Evolutionary conservation across 768 basidiomycete species (phyloP).

Genomic region (Lactifluus volemus): DNA sequence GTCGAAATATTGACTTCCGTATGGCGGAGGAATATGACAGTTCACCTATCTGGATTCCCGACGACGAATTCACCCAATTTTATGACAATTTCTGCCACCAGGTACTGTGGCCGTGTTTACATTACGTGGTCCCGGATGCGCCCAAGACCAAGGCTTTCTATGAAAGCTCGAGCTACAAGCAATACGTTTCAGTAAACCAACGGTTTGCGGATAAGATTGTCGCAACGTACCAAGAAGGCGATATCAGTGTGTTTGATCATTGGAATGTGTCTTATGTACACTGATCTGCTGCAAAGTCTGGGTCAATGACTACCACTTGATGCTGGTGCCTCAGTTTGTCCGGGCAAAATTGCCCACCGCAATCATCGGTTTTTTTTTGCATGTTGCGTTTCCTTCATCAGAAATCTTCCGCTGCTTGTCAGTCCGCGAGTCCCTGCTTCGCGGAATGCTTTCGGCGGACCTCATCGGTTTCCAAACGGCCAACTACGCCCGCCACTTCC

Average conservation of each 20-base stretch:
- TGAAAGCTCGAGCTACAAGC: conserved; percentile 71
- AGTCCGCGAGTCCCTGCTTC: conserved; percentile 65
- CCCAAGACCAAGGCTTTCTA: conserved; percentile 76
- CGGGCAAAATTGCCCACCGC: conserved; percentile 56
- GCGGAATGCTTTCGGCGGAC: conserved; percentile 89
- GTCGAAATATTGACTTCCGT: conserved; percentile 45
- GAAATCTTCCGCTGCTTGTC: conserved; percentile 93
- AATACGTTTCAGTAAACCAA: conserved; percentile 85
- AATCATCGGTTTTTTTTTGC: conserved; percentile 89
- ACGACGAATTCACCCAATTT: conserved; percentile 65
- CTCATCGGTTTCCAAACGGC: conserved; percentile 90
- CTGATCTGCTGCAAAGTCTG: conserved; percentile 37
- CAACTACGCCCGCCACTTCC: conserved; percentile 75
- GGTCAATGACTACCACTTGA: conserved; percentile 95
- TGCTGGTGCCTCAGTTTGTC: conserved; percentile 84
- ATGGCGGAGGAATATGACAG: conserved; percentile 34
- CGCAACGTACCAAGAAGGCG: conserved; percentile 74
- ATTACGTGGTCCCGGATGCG: conserved; percentile 81
- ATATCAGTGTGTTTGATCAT: conserved; percentile 46
- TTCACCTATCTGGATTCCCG: conserved; percentile 72
- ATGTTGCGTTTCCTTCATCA: conserved; percentile 91
- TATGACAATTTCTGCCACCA: conserved; percentile 89
- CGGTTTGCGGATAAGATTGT: conserved; percentile 84
- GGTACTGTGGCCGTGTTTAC: conserved; percentile 82
- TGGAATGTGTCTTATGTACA: not conserved